Percentiles rank a stretch among this genome's conserved stretches.
These are phyloP conservation scores for Annona cherimola DNA, from an alignment of 164 flowering plant species.

Conservation along the genomic window DNA sequence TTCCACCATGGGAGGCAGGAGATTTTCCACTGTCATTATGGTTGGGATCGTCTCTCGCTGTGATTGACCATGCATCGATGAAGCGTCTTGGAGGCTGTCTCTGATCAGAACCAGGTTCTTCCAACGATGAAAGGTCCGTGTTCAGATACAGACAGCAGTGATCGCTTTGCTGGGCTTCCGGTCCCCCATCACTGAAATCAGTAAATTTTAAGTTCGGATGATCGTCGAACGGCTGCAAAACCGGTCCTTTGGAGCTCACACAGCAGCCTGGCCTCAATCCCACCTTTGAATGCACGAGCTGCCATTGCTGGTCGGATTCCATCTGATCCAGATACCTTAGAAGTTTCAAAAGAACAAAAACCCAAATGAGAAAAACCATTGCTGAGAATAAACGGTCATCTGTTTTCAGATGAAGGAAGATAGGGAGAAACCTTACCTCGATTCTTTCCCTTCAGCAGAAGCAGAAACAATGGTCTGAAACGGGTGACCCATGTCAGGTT, in stretches of 20 bases:
- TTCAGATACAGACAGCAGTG: slow-evolving; percentile 25
- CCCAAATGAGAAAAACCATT: not conserved
- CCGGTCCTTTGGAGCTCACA: slow-evolving; percentile 6
- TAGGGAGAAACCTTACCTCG: slow-evolving; percentile 26
- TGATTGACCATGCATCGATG: slow-evolving; percentile 63
- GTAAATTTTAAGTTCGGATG: slow-evolving; percentile 23
- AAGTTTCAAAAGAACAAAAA: not conserved
- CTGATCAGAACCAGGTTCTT: slow-evolving; percentile 5
- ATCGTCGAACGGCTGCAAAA: slow-evolving; percentile 20
- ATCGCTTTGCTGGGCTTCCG: slow-evolving; percentile 15
- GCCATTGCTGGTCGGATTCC: slow-evolving; percentile 33
- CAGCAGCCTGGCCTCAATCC: slow-evolving; percentile 8
- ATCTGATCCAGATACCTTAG: slow-evolving; percentile 37
- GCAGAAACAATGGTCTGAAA: slow-evolving; percentile 18
- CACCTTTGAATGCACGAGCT: slow-evolving; percentile 27
- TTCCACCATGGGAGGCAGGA: slow-evolving; percentile 17
- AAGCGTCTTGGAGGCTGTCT: slow-evolving; percentile 37
- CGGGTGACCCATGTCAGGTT: slow-evolving; percentile 19
- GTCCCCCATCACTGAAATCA: slow-evolving; percentile 5
- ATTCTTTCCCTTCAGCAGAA: slow-evolving; percentile 19
- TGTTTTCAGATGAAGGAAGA: not conserved
- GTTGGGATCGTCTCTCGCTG: slow-evolving; percentile 13
- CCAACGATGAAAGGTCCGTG: slow-evolving; percentile 15
- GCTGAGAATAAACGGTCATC: not conserved
- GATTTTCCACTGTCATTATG: slow-evolving; percentile 9